Percentiles rank a stretch among this genome's conserved stretches.
Conservation (phyloP, 306 rosid species). For the Trifolium subterraneum region DNA sequence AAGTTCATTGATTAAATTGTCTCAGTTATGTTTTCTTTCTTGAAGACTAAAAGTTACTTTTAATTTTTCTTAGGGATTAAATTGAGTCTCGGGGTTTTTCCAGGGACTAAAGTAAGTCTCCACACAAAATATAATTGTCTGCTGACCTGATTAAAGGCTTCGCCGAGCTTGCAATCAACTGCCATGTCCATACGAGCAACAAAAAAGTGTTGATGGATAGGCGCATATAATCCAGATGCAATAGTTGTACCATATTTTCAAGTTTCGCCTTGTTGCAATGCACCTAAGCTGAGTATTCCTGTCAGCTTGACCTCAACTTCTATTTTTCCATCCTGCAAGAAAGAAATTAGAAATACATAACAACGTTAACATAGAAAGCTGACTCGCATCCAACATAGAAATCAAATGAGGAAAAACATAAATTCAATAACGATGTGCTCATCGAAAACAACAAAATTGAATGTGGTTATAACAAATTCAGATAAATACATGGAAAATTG, state of each 20-base stretch:
- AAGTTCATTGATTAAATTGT: too few species aligned
- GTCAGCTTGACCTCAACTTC: slow-evolving; percentile 89
- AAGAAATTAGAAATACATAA: slow-evolving; percentile 19
- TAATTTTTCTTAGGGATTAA: background rate
- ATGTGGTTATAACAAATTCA: slow-evolving; percentile 2
- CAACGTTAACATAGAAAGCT: background rate
- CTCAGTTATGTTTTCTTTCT: background rate
- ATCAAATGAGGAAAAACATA: too few species aligned
- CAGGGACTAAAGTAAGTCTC: background rate
- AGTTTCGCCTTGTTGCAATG: slow-evolving; percentile 78
- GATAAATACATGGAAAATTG: slow-evolving; percentile 14
- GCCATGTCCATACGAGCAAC: slow-evolving; percentile 94
- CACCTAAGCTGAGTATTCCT: slow-evolving; percentile 84
- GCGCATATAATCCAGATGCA: slow-evolving; percentile 85
- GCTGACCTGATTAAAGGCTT: slow-evolving; percentile 77
- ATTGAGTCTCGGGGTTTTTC: background rate
- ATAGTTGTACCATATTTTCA: slow-evolving; percentile 86
- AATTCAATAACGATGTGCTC: too few species aligned
- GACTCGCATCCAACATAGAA: slow-evolving; percentile 2
- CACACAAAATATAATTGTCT: background rate
- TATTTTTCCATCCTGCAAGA: slow-evolving; percentile 75
- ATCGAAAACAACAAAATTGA: background rate
- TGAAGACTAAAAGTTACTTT: background rate
- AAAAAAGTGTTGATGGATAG: slow-evolving; percentile 83
- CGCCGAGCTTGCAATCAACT: slow-evolving; percentile 86